Base-by-base conservation (phyloP, 2,329 filamentous ascomycete species). In the Pseudogymnoascus sp. region DNA sequence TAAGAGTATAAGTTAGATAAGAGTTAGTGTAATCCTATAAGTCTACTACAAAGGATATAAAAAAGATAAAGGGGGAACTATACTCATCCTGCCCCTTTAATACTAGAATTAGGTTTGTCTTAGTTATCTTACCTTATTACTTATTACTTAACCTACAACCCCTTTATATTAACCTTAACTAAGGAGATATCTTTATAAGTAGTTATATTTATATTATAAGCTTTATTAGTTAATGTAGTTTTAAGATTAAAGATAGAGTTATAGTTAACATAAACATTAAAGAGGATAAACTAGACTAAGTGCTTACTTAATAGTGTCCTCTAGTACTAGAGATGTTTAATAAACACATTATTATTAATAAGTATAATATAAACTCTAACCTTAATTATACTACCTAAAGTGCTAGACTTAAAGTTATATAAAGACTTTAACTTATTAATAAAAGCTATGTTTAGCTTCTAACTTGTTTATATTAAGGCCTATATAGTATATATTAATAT, bases 401-500 rank as follows among this genome's bases (percentile, higher is more conserved):
- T 88, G 23, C 91, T 93, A 66, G 90, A 96, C 72, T 79, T 90
- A 42, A 90, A 97, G 71, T 83, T 96, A 74, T 86, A 86, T 76
- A 87, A 87, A 76, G 91, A 97, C 74, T 79, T 85, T 62, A 90
- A 96, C 74, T 89, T 90, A 50, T 81, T 96, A 68, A 82, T 93
- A 69, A 92, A 97, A 78, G 90, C 90, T 67, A 80, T 97, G 67
- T 91, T 90, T 83, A 96, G 96, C 83, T 95, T 93, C 78, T 89
- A 96, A 80, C 85, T 97, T 74, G 81, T 97, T 73, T 91, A 97
- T 75, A 81, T 97, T 71, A 93, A 97, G 79, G 95, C 95, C 61
- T 99, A 99, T 76, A 93, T 97, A 71, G 95, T 99, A 66, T 93
- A 97, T 77, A 92, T 99, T 77, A 95, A 99, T 80, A 96, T 97